These are phyloP conservation scores for Testicularia cyperi DNA, from an alignment of 1,284 basidiomycete genomes.

Conservation along the genomic window DNA sequence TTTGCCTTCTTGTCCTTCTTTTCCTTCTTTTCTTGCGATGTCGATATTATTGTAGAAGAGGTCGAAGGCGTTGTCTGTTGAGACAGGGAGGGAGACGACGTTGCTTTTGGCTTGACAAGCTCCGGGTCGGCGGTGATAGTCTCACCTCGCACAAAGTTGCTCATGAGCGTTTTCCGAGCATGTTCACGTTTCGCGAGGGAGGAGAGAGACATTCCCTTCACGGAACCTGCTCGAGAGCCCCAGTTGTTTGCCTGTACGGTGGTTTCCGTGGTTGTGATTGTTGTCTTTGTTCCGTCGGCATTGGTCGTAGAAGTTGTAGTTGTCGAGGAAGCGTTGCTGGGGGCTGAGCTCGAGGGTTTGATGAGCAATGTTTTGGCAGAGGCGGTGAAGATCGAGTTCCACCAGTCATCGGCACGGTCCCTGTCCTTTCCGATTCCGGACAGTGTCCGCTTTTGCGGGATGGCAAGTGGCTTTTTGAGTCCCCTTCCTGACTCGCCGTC, in stretches of 20 bases:
- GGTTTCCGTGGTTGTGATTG: conserved; percentile 6
- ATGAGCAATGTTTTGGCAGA: conserved; percentile 48
- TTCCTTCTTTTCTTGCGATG: background rate
- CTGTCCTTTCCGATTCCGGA: conserved; percentile 56
- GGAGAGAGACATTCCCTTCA: conserved; percentile 47
- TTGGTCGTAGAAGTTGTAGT: conserved; percentile 5
- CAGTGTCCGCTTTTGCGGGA: conserved; percentile 53
- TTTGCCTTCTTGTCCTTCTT: conserved; percentile 3
- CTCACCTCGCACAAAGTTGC: conserved; percentile 51
- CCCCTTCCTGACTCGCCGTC: conserved; percentile 52
- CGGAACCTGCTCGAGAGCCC: no score
- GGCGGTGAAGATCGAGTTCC: conserved; percentile 58
- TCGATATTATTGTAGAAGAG: no score
- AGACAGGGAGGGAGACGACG: no score
- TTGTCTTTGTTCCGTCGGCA: conserved; percentile 1
- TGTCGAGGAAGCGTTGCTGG: no score
- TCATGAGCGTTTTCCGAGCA: conserved; percentile 53
- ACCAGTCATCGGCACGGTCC: conserved; percentile 58
- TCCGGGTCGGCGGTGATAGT: conserved; percentile 11
- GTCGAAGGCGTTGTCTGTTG: no score
- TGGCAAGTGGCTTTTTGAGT: conserved; percentile 57
- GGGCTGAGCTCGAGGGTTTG: no score
- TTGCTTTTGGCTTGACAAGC: background rate
- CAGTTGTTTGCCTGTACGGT: no score
- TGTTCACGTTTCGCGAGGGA: conserved; percentile 53